Evolutionary conservation across 1,284 basidiomycete genomes (phyloP).

Genomic region (Ceratobasidium sp.): DNA sequence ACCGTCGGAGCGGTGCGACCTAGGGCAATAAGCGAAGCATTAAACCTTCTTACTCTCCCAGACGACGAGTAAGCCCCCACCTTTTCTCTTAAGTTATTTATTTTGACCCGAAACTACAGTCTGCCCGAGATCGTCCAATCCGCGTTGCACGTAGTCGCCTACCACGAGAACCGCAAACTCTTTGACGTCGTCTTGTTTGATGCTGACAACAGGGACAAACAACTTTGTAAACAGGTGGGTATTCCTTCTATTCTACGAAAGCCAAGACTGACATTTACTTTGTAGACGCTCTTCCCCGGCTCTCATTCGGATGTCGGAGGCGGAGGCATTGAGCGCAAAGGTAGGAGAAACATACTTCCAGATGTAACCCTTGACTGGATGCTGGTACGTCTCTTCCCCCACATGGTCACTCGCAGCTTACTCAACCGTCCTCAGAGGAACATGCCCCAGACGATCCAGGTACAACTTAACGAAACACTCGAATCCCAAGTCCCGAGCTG

Average conservation of each 20-base stretch:
- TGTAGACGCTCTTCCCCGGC: conserved; percentile 43
- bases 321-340: not conserved
- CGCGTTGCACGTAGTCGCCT: conserved; percentile 43
- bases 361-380: conserved; percentile 27
- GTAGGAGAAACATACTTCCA: not conserved
- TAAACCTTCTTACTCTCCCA: conserved; percentile 20
- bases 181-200: conserved; percentile 31
- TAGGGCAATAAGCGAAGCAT: not conserved
- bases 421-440: not conserved
- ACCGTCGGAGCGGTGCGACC: conserved; percentile 37
- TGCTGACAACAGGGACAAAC: not conserved
- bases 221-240: conserved; percentile 22
- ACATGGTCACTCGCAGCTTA: not conserved
- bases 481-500: not conserved
- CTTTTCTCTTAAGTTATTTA: not conserved
- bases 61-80: conserved; percentile 18
- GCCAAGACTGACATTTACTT: too few species aligned
- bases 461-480: not conserved
- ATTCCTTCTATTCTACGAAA: not conserved
- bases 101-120: not conserved
- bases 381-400: conserved; percentile 3
- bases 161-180: conserved; percentile 45
- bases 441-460: conserved; percentile 1
- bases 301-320: conserved; percentile 47
- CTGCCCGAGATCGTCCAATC: conserved; percentile 42